Percentiles rank a stretch among this genome's conserved stretches.
These are phyloP conservation scores for Cicer pinnatifidum DNA, from an alignment of 306 rosid genomes.

Conservation along the genomic window DNA sequence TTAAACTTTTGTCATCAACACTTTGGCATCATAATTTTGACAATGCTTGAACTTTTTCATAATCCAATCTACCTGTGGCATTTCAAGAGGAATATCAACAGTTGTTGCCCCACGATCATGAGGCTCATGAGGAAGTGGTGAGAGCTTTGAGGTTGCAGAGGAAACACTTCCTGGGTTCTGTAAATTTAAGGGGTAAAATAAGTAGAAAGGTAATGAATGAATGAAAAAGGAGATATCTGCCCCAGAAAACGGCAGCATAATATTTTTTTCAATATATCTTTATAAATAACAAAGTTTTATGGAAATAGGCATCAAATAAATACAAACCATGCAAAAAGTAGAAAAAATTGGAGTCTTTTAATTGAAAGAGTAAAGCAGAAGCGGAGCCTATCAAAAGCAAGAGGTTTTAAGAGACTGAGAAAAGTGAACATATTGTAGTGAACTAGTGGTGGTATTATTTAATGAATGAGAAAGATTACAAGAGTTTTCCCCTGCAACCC, in stretches of 20 bases:
- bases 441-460: too few species aligned
- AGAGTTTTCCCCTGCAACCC: too few species aligned
- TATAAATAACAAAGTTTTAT: background rate
- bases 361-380: background rate
- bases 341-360: background rate
- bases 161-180: conserved; percentile 57
- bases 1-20: conserved; percentile 13
- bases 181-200: conserved; percentile 10
- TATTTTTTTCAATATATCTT: background rate
- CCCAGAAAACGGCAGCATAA: background rate
- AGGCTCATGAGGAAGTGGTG: conserved; percentile 80
- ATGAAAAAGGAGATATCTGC: background rate
- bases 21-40: conserved; percentile 24
- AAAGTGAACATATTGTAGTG: too few species aligned
- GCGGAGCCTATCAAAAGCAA: background rate
- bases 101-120: conserved; percentile 76
- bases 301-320: conserved; percentile 1
- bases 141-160: conserved; percentile 57
- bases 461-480: too few species aligned
- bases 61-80: conserved; percentile 48
- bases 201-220: conserved; percentile 4
- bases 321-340: conserved; percentile 14
- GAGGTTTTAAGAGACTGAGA: too few species aligned
- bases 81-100: conserved; percentile 67
- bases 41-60: conserved; percentile 36